Evolutionary conservation across 164 flowering plant genomes (phyloP).

Genomic region (Umbilicus rupestris): DNA sequence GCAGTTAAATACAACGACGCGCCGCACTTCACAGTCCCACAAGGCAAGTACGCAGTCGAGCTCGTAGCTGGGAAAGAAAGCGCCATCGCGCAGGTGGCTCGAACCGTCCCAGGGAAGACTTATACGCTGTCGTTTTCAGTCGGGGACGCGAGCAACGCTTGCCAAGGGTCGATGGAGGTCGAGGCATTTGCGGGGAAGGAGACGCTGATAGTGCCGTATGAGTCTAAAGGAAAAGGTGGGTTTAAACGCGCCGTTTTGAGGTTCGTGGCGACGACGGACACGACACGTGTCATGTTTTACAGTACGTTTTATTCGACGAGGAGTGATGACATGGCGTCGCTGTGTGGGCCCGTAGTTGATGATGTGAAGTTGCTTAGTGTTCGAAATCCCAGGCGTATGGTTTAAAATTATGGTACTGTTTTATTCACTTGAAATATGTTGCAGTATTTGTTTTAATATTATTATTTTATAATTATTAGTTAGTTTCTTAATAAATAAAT

Average conservation of each 20-base stretch:
- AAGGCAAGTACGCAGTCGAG: conserved; percentile 17
- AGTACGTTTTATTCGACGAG: conserved; percentile 14
- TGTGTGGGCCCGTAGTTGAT: conserved; percentile 20
- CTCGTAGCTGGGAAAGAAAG: conserved; percentile 25
- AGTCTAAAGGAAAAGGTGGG: conserved; percentile 18
- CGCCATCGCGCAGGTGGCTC: conserved; percentile 19
- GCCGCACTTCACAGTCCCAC: conserved; percentile 18
- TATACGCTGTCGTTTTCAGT: conserved; percentile 17
- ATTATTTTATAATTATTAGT: too few species aligned
- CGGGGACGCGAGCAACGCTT: conserved; percentile 22
- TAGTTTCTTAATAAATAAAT: too few species aligned
- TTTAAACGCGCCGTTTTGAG: conserved; percentile 11
- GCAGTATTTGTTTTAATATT: too few species aligned
- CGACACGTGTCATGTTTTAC: conserved; percentile 12
- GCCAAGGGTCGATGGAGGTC: conserved; percentile 19
- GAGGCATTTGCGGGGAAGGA: conserved; percentile 23
- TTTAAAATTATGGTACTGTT: not conserved
- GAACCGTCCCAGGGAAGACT: conserved; percentile 14
- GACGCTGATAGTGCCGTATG: conserved; percentile 13
- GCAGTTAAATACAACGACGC: conserved; percentile 22
- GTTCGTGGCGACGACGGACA: conserved; percentile 10
- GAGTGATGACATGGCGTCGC: conserved; percentile 10
- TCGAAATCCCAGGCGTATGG: conserved; percentile 3
- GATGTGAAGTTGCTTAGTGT: conserved; percentile 11
- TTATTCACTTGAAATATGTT: not conserved